Evolutionary conservation across 2,329 filamentous ascomycete genomes (phyloP).

Genomic region (Stachybotrys chlorohalonatus): DNA sequence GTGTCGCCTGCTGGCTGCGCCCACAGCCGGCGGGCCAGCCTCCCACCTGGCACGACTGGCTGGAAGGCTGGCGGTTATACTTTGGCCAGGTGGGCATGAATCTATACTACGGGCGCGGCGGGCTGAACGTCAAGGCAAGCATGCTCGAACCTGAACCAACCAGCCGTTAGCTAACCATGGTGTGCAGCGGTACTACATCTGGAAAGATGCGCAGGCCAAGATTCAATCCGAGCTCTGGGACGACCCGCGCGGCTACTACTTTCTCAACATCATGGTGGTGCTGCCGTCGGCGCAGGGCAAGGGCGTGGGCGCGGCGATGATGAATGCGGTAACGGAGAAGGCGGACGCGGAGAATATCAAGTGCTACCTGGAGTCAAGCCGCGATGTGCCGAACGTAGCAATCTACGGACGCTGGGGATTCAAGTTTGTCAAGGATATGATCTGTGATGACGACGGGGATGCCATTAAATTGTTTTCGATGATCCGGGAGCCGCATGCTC

Average conservation of each 20-base stretch:
- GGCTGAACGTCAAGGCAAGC: conserved; percentile 49
- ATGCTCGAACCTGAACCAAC: background rate
- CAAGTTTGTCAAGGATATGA: conserved; percentile 52
- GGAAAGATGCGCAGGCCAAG: conserved; percentile 56
- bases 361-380: conserved; percentile 65
- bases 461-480: conserved; percentile 42
- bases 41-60: conserved; percentile 52
- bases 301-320: conserved; percentile 56
- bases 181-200: conserved; percentile 56
- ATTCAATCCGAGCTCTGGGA: conserved; percentile 56
- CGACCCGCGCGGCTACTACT: conserved; percentile 61
- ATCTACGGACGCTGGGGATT: conserved; percentile 68
- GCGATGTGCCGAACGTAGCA: conserved; percentile 56
- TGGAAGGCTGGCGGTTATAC: conserved; percentile 58
- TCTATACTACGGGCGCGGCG: conserved; percentile 57
- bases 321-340: conserved; percentile 51
- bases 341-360: conserved; percentile 56
- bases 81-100: conserved; percentile 59
- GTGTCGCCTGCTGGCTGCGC: conserved; percentile 64
- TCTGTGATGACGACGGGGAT: conserved; percentile 54
- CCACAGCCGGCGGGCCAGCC: conserved; percentile 39
- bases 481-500: conserved; percentile 29
- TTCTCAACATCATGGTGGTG: conserved; percentile 68
- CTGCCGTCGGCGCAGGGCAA: conserved; percentile 54
- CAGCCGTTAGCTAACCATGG: background rate